phyloP scores from a whole-genome alignment of 179 eudicot genomes.

The Sideroxylon spinosum region DNA sequence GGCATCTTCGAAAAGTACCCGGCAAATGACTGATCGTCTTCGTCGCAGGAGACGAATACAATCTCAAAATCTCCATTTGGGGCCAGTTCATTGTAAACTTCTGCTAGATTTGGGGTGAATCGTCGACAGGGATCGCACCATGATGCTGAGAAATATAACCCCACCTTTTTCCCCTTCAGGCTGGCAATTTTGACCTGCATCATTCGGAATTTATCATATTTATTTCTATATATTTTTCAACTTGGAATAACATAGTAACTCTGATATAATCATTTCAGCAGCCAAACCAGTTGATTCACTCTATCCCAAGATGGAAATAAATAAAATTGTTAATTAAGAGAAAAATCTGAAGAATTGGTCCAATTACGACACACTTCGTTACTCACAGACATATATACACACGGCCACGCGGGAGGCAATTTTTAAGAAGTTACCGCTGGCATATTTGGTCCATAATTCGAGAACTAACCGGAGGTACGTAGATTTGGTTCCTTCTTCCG shows the following conservation, averaged over 20 bases:
- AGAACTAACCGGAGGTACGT: not conserved
- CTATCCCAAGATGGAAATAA: not conserved
- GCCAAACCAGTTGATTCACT: not conserved
- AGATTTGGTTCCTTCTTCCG: not conserved
- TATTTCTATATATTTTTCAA: not conserved
- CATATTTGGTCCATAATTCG: not conserved
- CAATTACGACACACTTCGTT: no score
- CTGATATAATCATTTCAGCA: not conserved
- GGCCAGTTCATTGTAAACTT: constrained; percentile 48
- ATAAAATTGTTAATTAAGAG: no score
- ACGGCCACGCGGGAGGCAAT: no score
- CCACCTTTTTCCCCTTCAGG: constrained; percentile 60
- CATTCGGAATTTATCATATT: not conserved
- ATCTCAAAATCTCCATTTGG: constrained; percentile 48
- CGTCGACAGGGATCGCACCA: constrained; percentile 77
- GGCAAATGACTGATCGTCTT: constrained; percentile 56
- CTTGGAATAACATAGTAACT: not conserved
- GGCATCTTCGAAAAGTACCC: constrained; percentile 77
- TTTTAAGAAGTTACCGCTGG: no score
- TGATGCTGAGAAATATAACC: constrained; percentile 76
- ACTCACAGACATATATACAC: no score
- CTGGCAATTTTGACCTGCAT: constrained; percentile 49
- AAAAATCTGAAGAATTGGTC: no score
- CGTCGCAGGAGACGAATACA: constrained; percentile 58
- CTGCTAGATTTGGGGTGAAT: constrained; percentile 64